Base-by-base conservation (phyloP, 305 asterid genomes). In the Ajuga reptans region DNA sequence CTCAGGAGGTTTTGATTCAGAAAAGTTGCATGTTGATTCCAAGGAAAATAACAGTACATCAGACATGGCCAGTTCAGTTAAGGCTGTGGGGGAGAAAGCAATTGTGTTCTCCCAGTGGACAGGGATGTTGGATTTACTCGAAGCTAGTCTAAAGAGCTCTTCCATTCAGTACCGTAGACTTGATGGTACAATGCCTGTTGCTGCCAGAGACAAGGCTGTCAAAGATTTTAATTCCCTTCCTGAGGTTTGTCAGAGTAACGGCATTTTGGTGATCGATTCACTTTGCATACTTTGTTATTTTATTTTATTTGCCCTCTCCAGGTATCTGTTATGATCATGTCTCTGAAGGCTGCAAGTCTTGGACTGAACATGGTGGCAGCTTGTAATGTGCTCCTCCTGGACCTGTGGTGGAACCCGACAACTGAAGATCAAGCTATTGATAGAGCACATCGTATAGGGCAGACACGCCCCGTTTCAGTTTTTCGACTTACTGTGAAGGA, bases 381-480 rank as follows among this genome's bases (percentile, higher is more conserved):
- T 72, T 89, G 88, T 79, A 91, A 85, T 64, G 99, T 93, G 36
- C 76, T 93, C 73, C 92, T 93, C 69, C 88, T 93, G 78, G 99
- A 93, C 81, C 96, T 93, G n/a, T 93, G 99, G 99, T 93, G 99
- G 99, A 93, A 93, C 80, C 99, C 99, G 41, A 93, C 97, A 0
- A 93, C 99, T 45, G 99, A 93, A 80, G 99, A 93, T 84, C 99
- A 93, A 84, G 99, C 99, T 52, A 87, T 93, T 42, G 99, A 93
- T 71, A 73, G 99, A 77, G 99, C 99, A 6, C 99, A 93, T 80
- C 89, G 99, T 62, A 93, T 93, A 45, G 99, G 99, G 50, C 99
- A 93, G 83, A 89, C 80, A 15, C 95, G 97, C 10, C 96, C 99
- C 0, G 99, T 93, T 72, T 84, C 91, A 39, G 99, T 93, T 75